Evolutionary conservation across 805 yeast species (phyloP), one percentile per base, ranked within the genome.

Genomic region (Saccharomycopsis sp.): DNA sequence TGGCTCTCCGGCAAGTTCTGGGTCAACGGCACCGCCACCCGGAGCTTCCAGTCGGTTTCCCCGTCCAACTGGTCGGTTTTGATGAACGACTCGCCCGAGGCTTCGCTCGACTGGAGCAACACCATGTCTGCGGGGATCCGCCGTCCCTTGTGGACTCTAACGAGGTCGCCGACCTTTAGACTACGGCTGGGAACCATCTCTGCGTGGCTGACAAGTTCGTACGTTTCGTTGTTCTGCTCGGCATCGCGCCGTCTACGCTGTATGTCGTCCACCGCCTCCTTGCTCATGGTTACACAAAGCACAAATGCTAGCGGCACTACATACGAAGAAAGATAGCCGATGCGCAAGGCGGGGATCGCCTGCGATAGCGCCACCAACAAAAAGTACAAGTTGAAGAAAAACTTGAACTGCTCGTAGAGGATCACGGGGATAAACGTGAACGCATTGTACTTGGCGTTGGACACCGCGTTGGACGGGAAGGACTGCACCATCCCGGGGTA

Each of bases 61-160:
- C 99, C 99, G 71, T 94, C 99, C 54, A 94, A 76, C 72, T 94
- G 99, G 74, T 94, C 99, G 0, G 99, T 94, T 66, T 96, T 88
- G 63, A 94, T 89, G 66, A 95, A 94, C 1, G 91, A 80, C 67
- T 94, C 99, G 5, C 97, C 97, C 2, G 80, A 77, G 1, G 77
- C 68, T 67, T 89, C 97, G 57, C 90, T 84, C 0, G 97, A 85
- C 67, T 89, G 95, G 50, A 94, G 72, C 24, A 94, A 71, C 5
- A 94, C 74, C 83, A 91, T 78, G 70, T 94, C 99, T 0, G 99
- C 98, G 0, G 99, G 99, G 1, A 94, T 81, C 56, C 99, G 80
- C 58, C 81, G 83, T 66, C 87, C 95, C 65, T 91, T 92, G 64
- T 85, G 84, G 14, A 94, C 66, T 60, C 79, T 77, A 7, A 94